Percentiles rank a stretch among this genome's conserved stretches.
Evolutionary conservation across 2,329 filamentous ascomycete genomes (phyloP).

Genomic region (Xylariaceae sp.): DNA sequence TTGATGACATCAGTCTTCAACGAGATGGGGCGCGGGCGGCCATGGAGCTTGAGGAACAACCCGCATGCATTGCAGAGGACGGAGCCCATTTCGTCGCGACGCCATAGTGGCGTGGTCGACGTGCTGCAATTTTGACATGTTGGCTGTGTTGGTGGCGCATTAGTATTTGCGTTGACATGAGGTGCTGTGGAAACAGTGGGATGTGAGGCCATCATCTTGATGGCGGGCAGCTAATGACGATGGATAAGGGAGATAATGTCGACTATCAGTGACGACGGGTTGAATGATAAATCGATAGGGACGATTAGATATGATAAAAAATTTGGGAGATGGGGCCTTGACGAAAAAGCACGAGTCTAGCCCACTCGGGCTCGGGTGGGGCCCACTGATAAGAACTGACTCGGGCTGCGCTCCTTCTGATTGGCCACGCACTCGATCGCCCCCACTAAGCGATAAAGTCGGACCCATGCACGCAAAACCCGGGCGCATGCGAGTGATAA

Average conservation of each 20-base stretch:
- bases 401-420: neutral
- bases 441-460: neutral
- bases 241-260: slow-evolving; percentile 17
- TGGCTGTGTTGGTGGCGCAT: slow-evolving; percentile 69
- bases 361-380: slow-evolving; percentile 13
- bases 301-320: slow-evolving; percentile 29
- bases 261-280: slow-evolving; percentile 12
- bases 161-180: slow-evolving; percentile 44
- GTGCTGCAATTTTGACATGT: slow-evolving; percentile 96
- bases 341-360: slow-evolving; percentile 5
- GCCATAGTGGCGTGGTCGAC: slow-evolving; percentile 93
- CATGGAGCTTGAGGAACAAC: slow-evolving; percentile 94
- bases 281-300: slow-evolving; percentile 22
- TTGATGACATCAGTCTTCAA: slow-evolving; percentile 99
- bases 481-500: slow-evolving; percentile 2
- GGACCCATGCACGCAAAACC: slow-evolving; percentile 2
- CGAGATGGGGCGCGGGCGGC: slow-evolving; percentile 85
- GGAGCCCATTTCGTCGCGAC: slow-evolving; percentile 89
- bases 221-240: slow-evolving; percentile 18
- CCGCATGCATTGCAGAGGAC: slow-evolving; percentile 99
- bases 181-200: slow-evolving; percentile 28
- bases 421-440: slow-evolving; percentile 7
- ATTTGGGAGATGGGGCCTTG: slow-evolving; percentile 17
- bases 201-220: slow-evolving; percentile 34
- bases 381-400: slow-evolving; percentile 17